Percentiles rank a stretch among this genome's conserved stretches.
These are phyloP conservation scores for Cadophora luteo-olivacea DNA, from an alignment of 2,329 filamentous ascomycete species.

Conservation along the genomic window DNA sequence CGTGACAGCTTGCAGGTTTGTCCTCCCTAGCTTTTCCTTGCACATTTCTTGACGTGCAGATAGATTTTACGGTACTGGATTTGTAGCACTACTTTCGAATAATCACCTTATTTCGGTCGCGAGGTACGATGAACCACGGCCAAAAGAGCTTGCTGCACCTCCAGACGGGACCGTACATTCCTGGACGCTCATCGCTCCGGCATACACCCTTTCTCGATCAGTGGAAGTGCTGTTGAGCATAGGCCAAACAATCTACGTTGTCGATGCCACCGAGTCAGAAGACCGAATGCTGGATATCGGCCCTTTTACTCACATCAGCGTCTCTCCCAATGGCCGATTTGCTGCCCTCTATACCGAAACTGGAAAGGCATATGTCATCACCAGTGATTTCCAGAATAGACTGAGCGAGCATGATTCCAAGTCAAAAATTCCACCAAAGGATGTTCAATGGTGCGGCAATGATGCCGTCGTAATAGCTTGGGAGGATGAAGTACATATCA, in stretches of 20 bases:
- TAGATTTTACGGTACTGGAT: slow-evolving; percentile 85
- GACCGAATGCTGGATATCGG: slow-evolving; percentile 91
- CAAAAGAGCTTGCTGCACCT: slow-evolving; percentile 77
- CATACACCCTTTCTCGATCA: slow-evolving; percentile 86
- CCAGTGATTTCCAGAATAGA: slow-evolving; percentile 91
- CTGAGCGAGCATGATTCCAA: slow-evolving; percentile 91
- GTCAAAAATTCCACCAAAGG: slow-evolving; percentile 83
- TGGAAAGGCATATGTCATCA: slow-evolving; percentile 90
- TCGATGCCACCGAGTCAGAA: slow-evolving; percentile 89
- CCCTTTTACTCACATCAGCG: slow-evolving; percentile 87
- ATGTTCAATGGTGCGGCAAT: slow-evolving; percentile 95
- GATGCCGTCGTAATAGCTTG: slow-evolving; percentile 93
- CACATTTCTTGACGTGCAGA: slow-evolving; percentile 17
- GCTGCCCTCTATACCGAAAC: slow-evolving; percentile 86
- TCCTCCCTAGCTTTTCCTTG: neutral
- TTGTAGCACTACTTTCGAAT: slow-evolving; percentile 89
- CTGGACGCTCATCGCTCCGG: slow-evolving; percentile 88
- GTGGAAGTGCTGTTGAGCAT: slow-evolving; percentile 93
- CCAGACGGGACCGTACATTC: slow-evolving; percentile 82
- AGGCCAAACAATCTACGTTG: slow-evolving; percentile 80
- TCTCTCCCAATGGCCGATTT: slow-evolving; percentile 90
- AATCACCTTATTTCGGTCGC: slow-evolving; percentile 88
- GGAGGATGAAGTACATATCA: slow-evolving; percentile 96
- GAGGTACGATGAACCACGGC: slow-evolving; percentile 88
- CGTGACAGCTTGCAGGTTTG: slow-evolving; percentile 77